Evolutionary conservation across 1,284 basidiomycete species (phyloP).

Genomic region (Limonomyces culmigenus): DNA sequence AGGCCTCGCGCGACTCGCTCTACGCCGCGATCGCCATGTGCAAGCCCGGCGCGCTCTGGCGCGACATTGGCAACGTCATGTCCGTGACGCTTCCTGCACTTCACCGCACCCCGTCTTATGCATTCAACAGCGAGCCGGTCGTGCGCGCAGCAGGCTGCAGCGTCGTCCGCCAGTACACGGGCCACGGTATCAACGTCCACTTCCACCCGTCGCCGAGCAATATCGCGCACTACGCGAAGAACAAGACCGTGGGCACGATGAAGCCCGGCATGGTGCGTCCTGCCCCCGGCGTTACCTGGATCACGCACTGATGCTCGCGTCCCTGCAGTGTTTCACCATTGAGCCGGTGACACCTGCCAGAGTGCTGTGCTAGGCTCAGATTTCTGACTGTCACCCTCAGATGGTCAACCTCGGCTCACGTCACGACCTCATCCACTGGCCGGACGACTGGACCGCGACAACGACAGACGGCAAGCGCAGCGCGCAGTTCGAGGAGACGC

Average conservation of each 20-base stretch:
- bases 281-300: slow-evolving; percentile 1
- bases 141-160: slow-evolving; percentile 68
- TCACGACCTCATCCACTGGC: slow-evolving; percentile 67
- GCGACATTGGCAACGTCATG: slow-evolving; percentile 73
- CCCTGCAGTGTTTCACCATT: slow-evolving; percentile 47
- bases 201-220: slow-evolving; percentile 69
- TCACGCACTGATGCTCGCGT: slow-evolving; percentile 4
- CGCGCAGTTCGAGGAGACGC: slow-evolving; percentile 92
- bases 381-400: no score
- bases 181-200: slow-evolving; percentile 78
- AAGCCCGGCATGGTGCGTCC: slow-evolving; percentile 62
- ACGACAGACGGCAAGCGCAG: slow-evolving; percentile 79
- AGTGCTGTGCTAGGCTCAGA: no score
- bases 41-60: slow-evolving; percentile 79
- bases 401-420: slow-evolving; percentile 84
- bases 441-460: slow-evolving; percentile 88
- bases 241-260: slow-evolving; percentile 71
- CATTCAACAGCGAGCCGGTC: slow-evolving; percentile 50
- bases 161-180: slow-evolving; percentile 78
- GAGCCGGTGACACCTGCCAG: slow-evolving; percentile 74
- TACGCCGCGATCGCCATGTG: slow-evolving; percentile 82
- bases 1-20: slow-evolving; percentile 62
- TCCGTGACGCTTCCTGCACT: slow-evolving; percentile 18
- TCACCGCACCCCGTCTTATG: slow-evolving; percentile 2
- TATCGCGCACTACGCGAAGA: slow-evolving; percentile 77